These are phyloP conservation scores for Aschersonia sp. DNA, from an alignment of 2,329 filamentous ascomycete species.

Conservation along the genomic window DNA sequence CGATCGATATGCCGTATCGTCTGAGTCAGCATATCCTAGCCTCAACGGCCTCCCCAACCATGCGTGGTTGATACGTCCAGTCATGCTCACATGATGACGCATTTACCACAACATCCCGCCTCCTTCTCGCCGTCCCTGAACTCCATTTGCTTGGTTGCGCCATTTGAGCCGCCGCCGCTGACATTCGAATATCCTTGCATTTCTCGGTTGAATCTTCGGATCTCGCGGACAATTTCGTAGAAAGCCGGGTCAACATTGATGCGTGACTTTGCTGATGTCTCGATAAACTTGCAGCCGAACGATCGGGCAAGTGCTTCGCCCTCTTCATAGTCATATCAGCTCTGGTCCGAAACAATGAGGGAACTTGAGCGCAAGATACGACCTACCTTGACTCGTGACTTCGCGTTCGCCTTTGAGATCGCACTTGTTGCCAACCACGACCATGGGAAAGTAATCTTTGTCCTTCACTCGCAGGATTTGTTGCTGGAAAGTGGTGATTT, in stretches of 20 bases:
- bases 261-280: slow-evolving; percentile 95
- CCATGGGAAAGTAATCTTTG: slow-evolving; percentile 99
- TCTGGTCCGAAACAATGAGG: not conserved
- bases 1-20: not conserved
- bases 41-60: not conserved
- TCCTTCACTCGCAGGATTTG: slow-evolving; percentile 98
- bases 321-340: slow-evolving; percentile 40
- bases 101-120: slow-evolving; percentile 72
- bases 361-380: not conserved
- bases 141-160: slow-evolving; percentile 61
- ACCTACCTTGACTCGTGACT: slow-evolving; percentile 78
- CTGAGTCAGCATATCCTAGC: not conserved
- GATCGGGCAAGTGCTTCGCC: slow-evolving; percentile 72
- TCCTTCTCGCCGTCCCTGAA: slow-evolving; percentile 55
- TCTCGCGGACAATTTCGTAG: slow-evolving; percentile 96
- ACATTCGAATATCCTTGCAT: slow-evolving; percentile 77
- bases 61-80: not conserved
- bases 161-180: slow-evolving; percentile 49
- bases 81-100: slow-evolving; percentile 64
- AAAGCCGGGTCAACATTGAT: slow-evolving; percentile 98
- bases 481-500: slow-evolving; percentile 97
- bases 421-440: slow-evolving; percentile 98
- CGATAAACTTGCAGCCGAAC: slow-evolving; percentile 97
- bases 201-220: slow-evolving; percentile 95
- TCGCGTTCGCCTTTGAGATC: slow-evolving; percentile 89